These are phyloP conservation scores for Taphrina deformans DNA, from an alignment of 1,139 yeast species.

Conservation along the genomic window DNA sequence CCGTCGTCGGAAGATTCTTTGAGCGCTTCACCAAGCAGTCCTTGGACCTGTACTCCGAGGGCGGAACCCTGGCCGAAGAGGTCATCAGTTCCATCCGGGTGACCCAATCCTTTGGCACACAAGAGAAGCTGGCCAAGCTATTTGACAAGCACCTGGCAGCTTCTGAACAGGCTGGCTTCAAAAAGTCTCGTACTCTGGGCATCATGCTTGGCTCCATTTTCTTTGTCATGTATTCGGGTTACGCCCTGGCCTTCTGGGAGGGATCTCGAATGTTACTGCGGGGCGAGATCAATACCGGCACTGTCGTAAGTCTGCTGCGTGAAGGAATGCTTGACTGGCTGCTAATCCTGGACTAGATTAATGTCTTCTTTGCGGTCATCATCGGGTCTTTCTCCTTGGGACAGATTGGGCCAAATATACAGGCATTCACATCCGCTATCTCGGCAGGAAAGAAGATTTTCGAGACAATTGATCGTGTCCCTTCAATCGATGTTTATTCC, in stretches of 20 bases:
- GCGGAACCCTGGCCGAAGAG: conserved; percentile 51
- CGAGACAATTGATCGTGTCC: conserved; percentile 50
- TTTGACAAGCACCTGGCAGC: conserved; percentile 45
- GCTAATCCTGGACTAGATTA: conserved; percentile 24
- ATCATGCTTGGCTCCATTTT: conserved; percentile 43
- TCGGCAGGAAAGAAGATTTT: conserved; percentile 50
- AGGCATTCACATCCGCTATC: conserved; percentile 48
- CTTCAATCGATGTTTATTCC: conserved; percentile 46
- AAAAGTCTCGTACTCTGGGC: conserved; percentile 45
- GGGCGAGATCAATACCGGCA: conserved; percentile 37
- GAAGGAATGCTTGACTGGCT: not conserved
- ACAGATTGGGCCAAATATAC: conserved; percentile 49
- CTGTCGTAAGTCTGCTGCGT: conserved; percentile 12
- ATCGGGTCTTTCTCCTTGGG: conserved; percentile 50
- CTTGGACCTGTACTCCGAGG: conserved; percentile 46
- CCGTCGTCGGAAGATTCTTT: conserved; percentile 33
- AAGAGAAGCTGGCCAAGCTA: conserved; percentile 46
- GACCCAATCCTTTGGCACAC: conserved; percentile 51
- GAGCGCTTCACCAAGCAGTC: conserved; percentile 45
- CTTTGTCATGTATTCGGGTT: conserved; percentile 39
- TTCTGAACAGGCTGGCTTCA: conserved; percentile 43
- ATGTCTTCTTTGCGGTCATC: conserved; percentile 42
- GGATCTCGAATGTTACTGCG: conserved; percentile 42
- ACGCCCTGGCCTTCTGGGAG: conserved; percentile 51
- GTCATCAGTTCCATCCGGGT: conserved; percentile 49